phyloP scores from a whole-genome alignment of 306 rosid genomes.

The Abrus pulchellus region DNA sequence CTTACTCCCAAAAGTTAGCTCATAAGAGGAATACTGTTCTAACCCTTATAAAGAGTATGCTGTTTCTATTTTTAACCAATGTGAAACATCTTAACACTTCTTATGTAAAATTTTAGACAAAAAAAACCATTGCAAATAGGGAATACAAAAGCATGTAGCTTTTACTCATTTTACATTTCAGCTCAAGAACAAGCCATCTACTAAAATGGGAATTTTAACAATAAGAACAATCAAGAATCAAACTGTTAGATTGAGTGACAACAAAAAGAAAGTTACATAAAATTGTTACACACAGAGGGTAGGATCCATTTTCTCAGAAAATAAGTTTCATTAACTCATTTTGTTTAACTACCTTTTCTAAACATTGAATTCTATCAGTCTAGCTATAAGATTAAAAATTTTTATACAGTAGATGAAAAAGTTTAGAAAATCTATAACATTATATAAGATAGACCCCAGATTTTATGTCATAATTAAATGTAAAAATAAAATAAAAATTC shows the following conservation, averaged over 20 bases:
- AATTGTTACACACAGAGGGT: not conserved
- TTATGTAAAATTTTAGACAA: not conserved
- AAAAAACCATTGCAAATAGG: slow-evolving; percentile 13
- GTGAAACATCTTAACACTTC: not conserved
- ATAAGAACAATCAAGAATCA: slow-evolving; percentile 1
- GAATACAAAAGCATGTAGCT: slow-evolving; percentile 23
- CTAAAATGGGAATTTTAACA: slow-evolving; percentile 13
- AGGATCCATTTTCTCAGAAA: not conserved
- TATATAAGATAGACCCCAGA: no score
- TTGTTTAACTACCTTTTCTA: not conserved
- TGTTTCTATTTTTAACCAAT: no score
- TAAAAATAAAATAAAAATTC: no score
- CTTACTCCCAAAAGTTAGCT: no score
- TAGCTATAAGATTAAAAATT: not conserved
- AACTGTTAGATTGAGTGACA: slow-evolving; percentile 22
- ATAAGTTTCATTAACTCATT: not conserved
- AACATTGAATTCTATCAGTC: not conserved
- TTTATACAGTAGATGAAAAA: not conserved
- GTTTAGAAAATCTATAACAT: no score
- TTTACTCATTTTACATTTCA: slow-evolving; percentile 18
- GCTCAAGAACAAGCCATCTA: slow-evolving; percentile 17
- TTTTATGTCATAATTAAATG: no score
- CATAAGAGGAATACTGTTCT: no score
- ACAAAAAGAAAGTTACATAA: not conserved
- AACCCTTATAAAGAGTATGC: no score